Evolutionary conservation across 2,329 filamentous ascomycete genomes (phyloP), one percentile per base, ranked within the genome.

Genomic region (Hypoxylon sp.): DNA sequence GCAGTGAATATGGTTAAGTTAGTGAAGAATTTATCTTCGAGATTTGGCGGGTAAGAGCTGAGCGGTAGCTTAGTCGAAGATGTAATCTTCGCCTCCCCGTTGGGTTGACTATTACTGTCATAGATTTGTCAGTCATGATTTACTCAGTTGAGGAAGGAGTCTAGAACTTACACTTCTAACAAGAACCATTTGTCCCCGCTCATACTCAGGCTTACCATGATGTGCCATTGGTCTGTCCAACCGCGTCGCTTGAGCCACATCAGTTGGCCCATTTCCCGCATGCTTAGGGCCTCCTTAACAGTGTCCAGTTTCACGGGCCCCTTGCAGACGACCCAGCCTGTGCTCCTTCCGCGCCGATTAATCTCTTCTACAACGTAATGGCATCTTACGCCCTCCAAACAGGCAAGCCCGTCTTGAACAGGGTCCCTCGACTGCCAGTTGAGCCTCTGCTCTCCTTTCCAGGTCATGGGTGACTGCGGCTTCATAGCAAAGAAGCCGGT

Each of bases 111-210:
- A 53, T 60, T 49, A 66, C 73, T 71, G 57, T 34, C 58, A 30
- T 50, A 13, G 17, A 21, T 38, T 6, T 55, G 64, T 73, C 61
- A 71, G 63, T 52, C 30, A n/a, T 58, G 9, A 36, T 55, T 59
- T 32, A n/a, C 53, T 59, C 32, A n/a, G 45, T 21, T 52, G 41
- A 48, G 19, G 41, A 21, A 19, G 10, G n/a, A 53, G 19, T 50
- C 21, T 34, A 62, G 53, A 30, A 82, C 86, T 80, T 81, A 89
- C 85, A 88, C 78, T 78, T 91, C 86, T 59, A 93, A 82, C 65
- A 94, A 82, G 89, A 91, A 94, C 92, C 93, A 97, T 67, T 86
- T 86, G 76, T 96, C 92, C 58, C 93, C 92, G 74, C 86, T 85
- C 75, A 92, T 84, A 76, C 90, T 90, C 76, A 93, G 85, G 57